Evolutionary conservation across 202 grass and related monocot genomes (phyloP).

Genomic region (Setaria italica): DNA sequence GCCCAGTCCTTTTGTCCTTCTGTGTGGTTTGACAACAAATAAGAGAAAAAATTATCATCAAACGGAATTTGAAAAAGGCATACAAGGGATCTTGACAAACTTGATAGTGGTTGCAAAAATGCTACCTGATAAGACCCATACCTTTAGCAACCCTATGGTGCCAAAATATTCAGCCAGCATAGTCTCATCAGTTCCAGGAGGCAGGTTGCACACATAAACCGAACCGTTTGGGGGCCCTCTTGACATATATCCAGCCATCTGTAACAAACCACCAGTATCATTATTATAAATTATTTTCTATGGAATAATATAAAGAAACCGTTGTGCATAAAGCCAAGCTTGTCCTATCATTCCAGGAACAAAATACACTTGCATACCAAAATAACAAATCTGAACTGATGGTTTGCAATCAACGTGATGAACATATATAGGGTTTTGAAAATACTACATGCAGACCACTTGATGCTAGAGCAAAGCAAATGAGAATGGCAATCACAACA

Average conservation of each 20-base stretch:
- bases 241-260: slow-evolving; percentile 68
- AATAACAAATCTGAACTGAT: too few relatives aligned
- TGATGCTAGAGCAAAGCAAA: too few relatives aligned
- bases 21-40: neutral
- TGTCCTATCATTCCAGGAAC: too few relatives aligned
- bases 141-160: slow-evolving; percentile 99
- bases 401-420: too few relatives aligned
- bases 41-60: neutral
- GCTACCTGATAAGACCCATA: slow-evolving; percentile 85
- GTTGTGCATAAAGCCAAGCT: too few relatives aligned
- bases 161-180: slow-evolving; percentile 96
- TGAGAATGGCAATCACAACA: too few relatives aligned
- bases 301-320: too few relatives aligned
- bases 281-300: neutral
- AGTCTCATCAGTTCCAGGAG: slow-evolving; percentile 85
- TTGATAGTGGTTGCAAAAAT: slow-evolving; percentile 53
- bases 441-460: too few relatives aligned
- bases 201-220: slow-evolving; percentile 89
- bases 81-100: neutral
- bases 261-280: neutral
- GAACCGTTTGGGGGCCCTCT: slow-evolving; percentile 68
- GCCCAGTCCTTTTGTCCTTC: slow-evolving; percentile 40
- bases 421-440: too few relatives aligned
- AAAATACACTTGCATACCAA: too few relatives aligned
- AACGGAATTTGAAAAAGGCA: neutral